Percentiles rank a stretch among this genome's conserved stretches.
Conservation (phyloP, 371 early-diverging fungal species). For the Mucor irregularis region DNA sequence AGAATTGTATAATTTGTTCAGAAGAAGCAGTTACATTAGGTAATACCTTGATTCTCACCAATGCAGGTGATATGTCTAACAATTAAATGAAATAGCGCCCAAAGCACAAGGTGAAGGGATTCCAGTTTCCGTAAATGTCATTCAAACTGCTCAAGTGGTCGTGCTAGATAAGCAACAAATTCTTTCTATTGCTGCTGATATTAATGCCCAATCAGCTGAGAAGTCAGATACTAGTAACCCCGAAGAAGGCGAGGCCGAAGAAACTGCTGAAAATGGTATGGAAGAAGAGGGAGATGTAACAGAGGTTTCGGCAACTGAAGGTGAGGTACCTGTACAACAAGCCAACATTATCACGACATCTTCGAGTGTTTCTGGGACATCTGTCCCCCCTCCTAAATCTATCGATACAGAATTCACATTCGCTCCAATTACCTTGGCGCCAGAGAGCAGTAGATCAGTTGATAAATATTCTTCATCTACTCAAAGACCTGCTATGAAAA, state of each 20-base stretch:
- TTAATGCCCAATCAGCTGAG: background rate
- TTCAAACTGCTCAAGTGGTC: background rate
- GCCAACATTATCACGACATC: background rate
- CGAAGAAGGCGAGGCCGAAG: background rate
- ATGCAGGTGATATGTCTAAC: too few species aligned
- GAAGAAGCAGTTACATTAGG: too few species aligned
- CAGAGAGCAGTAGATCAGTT: conserved; percentile 24
- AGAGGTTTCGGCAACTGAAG: background rate
- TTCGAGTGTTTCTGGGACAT: background rate
- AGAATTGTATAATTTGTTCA: too few species aligned
- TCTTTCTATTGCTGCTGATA: background rate
- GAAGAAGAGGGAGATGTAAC: background rate
- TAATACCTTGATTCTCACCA: too few species aligned
- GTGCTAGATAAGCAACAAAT: background rate
- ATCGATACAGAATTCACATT: conserved; percentile 20
- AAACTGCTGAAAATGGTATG: background rate
- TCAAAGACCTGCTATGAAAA: background rate
- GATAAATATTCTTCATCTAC: background rate
- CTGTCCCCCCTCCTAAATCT: background rate
- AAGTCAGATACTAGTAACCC: too few species aligned
- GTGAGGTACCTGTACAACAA: background rate
- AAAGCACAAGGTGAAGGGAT: background rate
- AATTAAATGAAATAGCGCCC: too few species aligned
- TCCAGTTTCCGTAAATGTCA: background rate
- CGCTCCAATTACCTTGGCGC: conserved; percentile 35